Evolutionary conservation across 108 stramenopile genomes (phyloP), one percentile per base, ranked within the genome.

Genomic region (Stephanodiscus minutulus): DNA sequence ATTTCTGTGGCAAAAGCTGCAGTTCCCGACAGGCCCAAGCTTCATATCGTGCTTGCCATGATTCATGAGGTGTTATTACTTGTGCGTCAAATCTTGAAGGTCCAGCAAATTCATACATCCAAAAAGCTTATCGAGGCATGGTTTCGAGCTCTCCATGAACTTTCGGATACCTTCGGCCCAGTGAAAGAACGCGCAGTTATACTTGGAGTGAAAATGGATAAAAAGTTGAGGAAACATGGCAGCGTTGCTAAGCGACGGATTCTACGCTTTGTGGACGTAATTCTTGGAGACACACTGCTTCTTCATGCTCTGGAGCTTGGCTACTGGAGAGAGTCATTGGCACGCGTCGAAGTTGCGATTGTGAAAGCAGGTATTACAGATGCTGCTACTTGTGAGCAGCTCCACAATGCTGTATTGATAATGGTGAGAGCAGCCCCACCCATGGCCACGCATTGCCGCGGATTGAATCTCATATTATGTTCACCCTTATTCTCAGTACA

Each of bases 41-140:
- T 78, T 44, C 79, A 77, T 39, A 79, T 95, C 24, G 88, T 82
- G 0, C 68, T 95, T 20, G 79, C 90, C 20, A 69, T 91, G 54
- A 82, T 82, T 44, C 80, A 91, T 66, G 94, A 94, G 74, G 65
- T 84, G 41, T 66, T 92, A 20, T 52, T 95, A 11, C 88, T 95
- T 64, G 56, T 85, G 29, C 81, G 80, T 18, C 90, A 87, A 22
- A 60, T 91, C 10, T 59, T 92, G 24, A 82, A 82, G 49, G 88
- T 95, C 1, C 88, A 91, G 36, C 74, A 89, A 50, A 86, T 83
- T 37, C 90, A 95, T 64, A 75, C 79, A 29, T 82, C 85, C 24
- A 73, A 69, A n/a, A 47, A 77, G 11, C 87, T 87, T 0, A 50
- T 88, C 1, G 71, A 82, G 50, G 74, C 89, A 21, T 92, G 94